Conservation (phyloP, 208 protist genomes). For the Naegleria lovaniensis region DNA sequence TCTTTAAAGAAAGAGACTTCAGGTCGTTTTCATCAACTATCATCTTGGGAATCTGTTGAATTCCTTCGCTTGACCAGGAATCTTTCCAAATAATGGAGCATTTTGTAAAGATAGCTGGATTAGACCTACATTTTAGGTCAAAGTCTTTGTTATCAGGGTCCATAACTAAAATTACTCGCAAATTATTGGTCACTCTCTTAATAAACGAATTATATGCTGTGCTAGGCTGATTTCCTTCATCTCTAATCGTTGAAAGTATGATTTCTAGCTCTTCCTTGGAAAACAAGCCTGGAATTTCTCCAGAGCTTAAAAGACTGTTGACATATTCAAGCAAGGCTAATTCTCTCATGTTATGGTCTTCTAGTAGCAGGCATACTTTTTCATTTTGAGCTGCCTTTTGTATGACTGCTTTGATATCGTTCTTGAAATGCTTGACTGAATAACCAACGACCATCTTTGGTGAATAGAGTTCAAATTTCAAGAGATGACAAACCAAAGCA, state of each 20-base stretch:
- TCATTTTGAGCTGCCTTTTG: constrained; percentile 72
- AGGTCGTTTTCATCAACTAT: constrained; percentile 54
- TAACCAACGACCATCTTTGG: constrained; percentile 81
- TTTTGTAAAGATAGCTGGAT: constrained; percentile 90
- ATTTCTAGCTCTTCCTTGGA: constrained; percentile 87
- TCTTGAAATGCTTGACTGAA: constrained; percentile 78
- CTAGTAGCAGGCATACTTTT: constrained; percentile 78
- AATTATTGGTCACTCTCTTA: constrained; percentile 70
- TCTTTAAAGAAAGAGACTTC: neutral
- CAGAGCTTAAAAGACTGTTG: constrained; percentile 89
- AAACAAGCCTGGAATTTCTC: constrained; percentile 92
- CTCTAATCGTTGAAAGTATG: constrained; percentile 80
- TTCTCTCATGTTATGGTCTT: constrained; percentile 88
- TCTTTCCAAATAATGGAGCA: constrained; percentile 93
- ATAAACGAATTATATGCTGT: constrained; percentile 79
- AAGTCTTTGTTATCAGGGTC: constrained; percentile 86
- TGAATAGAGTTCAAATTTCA: constrained; percentile 73
- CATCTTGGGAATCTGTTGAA: constrained; percentile 75
- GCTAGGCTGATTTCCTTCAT: constrained; percentile 70
- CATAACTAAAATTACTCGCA: constrained; percentile 88
- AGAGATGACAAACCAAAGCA: constrained; percentile 76
- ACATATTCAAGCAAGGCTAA: constrained; percentile 78
- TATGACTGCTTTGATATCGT: constrained; percentile 86
- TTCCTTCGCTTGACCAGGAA: constrained; percentile 72
- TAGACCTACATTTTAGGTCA: constrained; percentile 75